Base-by-base conservation (phyloP, 176 grass and related monocot species). In the Rhynchospora pubera region DNA sequence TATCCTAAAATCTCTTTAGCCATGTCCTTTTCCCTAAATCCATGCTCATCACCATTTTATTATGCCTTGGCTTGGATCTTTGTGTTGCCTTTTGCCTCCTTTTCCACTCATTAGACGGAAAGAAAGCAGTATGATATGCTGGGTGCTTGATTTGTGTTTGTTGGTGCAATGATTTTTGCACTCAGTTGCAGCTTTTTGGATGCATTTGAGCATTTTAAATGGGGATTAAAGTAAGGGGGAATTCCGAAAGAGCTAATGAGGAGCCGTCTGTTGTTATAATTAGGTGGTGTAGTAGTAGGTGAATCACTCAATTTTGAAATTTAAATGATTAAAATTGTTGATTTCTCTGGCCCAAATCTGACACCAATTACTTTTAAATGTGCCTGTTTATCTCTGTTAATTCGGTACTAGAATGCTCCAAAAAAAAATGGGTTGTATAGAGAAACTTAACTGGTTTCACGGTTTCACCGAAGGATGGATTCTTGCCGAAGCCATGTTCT, bases 141-240 rank as follows among this genome's bases (percentile, higher is more conserved):
- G 61, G 61, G 45, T 51, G 43, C 23, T 82, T 77, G 50, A 77
- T 77, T 77, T 77, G 47, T 16, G 72, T 67, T 66, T 67, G 79
- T 82, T 82, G 79, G 16, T 82, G 79, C 79, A 67, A 82, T 82
- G 58, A 82, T 82, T 82, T 82, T 65, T 67, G 79, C 61, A 81
- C 45, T 58, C 44, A 53, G 45, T 52, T 82, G 59, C 79, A 65
- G 79, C 79, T 82, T 82, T 82, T 82, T 82, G 57, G 58, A 77
- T 82, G 57, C 57, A 80, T 80, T 80, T 19, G 32, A 13, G 57
- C 24, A 63, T 80, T 63, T 80, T 80, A 63, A 22, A 63, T 45
- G 55, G 32, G 32, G 10, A 80, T 62, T 56, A 56, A 56, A 56
- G 5, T 32, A 56, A 70, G 24, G n/a, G 18, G 3, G 32, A 80